Percentiles rank a stretch among this genome's conserved stretches.
These are phyloP conservation scores for Aspergillus sp. DNA, from an alignment of 2,329 filamentous ascomycete genomes.

Conservation along the genomic window DNA sequence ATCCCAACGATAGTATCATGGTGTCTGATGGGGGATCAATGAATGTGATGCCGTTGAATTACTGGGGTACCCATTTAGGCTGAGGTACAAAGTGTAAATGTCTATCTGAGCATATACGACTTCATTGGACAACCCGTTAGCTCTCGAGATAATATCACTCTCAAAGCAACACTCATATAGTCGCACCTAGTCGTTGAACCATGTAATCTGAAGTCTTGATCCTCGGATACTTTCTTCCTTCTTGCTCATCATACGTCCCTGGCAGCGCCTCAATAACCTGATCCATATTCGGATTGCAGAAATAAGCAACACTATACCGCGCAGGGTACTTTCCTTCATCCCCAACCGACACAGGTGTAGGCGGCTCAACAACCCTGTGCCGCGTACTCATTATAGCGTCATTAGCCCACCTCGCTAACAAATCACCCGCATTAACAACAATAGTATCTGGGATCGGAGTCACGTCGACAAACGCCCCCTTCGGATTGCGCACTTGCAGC, in stretches of 20 bases:
- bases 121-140: not conserved
- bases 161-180: conserved; percentile 42
- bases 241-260: conserved; percentile 60
- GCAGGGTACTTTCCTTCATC: conserved; percentile 54
- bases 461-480: conserved; percentile 72
- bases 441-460: conserved; percentile 74
- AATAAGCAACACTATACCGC: conserved; percentile 84
- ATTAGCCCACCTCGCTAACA: conserved; percentile 83
- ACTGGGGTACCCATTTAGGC: conserved; percentile 26
- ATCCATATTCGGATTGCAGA: conserved; percentile 79
- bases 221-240: conserved; percentile 69
- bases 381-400: conserved; percentile 85
- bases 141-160: not conserved
- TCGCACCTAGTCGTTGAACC: conserved; percentile 68
- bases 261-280: conserved; percentile 72
- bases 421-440: conserved; percentile 82
- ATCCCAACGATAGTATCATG: conserved; percentile 58
- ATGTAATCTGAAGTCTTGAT: conserved; percentile 79
- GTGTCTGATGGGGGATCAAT: conserved; percentile 59
- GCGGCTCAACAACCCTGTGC: conserved; percentile 84
- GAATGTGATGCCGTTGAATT: conserved; percentile 49
- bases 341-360: conserved; percentile 40
- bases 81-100: not conserved
- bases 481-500: conserved; percentile 60
- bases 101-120: not conserved